Evolutionary conservation across 257 asterid genomes (phyloP).

Genomic region (Verbena officinalis): DNA sequence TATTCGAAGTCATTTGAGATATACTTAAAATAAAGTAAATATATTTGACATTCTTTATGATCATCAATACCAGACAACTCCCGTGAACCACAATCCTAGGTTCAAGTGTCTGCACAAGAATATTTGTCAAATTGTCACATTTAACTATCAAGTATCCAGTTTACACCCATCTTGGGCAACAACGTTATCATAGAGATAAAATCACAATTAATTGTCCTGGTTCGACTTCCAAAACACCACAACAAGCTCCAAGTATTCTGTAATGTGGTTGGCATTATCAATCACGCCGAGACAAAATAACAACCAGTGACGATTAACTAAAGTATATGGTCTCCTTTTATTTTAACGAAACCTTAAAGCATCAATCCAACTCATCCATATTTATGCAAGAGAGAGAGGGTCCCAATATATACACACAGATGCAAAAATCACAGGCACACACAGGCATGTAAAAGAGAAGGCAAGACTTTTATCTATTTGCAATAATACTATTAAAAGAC

Average conservation of each 20-base stretch:
- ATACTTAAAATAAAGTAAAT: background rate
- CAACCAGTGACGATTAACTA: background rate
- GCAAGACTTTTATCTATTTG: background rate
- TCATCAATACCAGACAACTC: conserved; percentile 3
- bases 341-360: background rate
- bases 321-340: background rate
- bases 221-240: conserved; percentile 2
- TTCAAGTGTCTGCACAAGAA: conserved; percentile 2
- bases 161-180: background rate
- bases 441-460: background rate
- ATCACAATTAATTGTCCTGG: background rate
- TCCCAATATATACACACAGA: background rate
- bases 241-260: background rate
- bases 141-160: conserved; percentile 4
- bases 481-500: background rate
- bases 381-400: background rate
- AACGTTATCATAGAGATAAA: background rate
- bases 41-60: background rate
- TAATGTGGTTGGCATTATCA: background rate
- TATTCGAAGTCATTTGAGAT: too few relatives aligned
- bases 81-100: background rate
- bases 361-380: background rate
- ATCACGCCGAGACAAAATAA: background rate
- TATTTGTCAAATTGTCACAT: background rate
- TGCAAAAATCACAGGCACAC: background rate